Conservation (phyloP, 2,329 filamentous ascomycete genomes). For the Curvularia sp. region DNA sequence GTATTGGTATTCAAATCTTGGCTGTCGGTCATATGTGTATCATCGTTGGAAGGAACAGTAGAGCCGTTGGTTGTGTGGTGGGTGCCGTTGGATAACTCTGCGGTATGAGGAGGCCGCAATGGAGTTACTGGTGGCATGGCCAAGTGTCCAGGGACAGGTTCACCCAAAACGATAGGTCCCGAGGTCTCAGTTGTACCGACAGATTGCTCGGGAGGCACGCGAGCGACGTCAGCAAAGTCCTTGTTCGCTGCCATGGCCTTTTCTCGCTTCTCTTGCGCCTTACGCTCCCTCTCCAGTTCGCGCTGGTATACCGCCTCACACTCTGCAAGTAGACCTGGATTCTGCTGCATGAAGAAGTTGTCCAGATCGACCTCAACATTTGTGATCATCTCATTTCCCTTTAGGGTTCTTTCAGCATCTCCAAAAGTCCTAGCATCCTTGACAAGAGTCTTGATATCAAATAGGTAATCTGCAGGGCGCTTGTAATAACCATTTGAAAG, state of each 20-base stretch:
- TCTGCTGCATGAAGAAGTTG: constrained; percentile 62
- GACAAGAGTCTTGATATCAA: constrained; percentile 82
- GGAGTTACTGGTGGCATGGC: constrained; percentile 55
- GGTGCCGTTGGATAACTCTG: constrained; percentile 67
- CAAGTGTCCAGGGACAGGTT: constrained; percentile 63
- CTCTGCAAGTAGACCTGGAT: constrained; percentile 64
- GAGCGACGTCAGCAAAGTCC: constrained; percentile 50
- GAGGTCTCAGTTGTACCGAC: constrained; percentile 53
- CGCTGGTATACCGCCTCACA: constrained; percentile 81
- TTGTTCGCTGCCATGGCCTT: constrained; percentile 47
- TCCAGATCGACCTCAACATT: constrained; percentile 95
- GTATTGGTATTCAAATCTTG: constrained; percentile 47
- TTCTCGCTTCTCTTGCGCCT: constrained; percentile 63
- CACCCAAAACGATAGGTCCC: constrained; percentile 65
- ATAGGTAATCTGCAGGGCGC: constrained; percentile 84
- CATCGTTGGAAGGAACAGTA: constrained; percentile 52
- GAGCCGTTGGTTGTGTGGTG: constrained; percentile 52
- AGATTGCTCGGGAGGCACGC: constrained; percentile 52
- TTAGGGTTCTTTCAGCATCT: constrained; percentile 82
- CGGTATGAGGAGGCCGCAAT: constrained; percentile 50
- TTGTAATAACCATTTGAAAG: constrained; percentile 96
- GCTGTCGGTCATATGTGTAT: constrained; percentile 55
- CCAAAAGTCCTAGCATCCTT: constrained; percentile 83
- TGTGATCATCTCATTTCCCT: constrained; percentile 87
- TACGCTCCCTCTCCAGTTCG: constrained; percentile 69